phyloP scores from a whole-genome alignment of 2,329 filamentous ascomycete genomes.

The Purpureocillium takamizusanense region DNA sequence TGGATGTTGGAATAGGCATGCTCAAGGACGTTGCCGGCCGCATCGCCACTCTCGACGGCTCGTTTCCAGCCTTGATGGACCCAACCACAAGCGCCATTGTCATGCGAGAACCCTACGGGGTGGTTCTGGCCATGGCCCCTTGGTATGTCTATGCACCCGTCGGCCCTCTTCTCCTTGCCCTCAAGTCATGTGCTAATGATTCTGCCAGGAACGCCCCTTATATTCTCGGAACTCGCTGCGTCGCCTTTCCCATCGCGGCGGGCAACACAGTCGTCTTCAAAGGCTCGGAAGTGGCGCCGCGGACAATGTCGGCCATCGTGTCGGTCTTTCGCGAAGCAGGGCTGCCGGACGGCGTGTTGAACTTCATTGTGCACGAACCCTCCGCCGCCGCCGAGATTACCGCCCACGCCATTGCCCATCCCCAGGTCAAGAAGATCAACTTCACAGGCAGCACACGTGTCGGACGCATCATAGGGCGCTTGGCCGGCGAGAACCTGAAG shows the following conservation, averaged over 20 bases:
- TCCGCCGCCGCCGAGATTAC: constrained; percentile 61
- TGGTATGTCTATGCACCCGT: constrained; percentile 46
- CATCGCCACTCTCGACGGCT: constrained; percentile 27
- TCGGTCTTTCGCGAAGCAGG: constrained; percentile 64
- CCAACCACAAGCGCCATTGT: constrained; percentile 45
- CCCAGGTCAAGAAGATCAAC: constrained; percentile 68
- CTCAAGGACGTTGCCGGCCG: constrained; percentile 34
- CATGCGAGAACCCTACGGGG: constrained; percentile 68
- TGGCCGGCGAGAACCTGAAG: constrained; percentile 67
- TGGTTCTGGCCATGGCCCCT: constrained; percentile 69
- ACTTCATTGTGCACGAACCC: constrained; percentile 58
- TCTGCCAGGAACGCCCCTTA: constrained; percentile 47
- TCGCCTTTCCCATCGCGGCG: constrained; percentile 59
- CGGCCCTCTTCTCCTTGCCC: too few species aligned
- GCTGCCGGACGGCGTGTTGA: constrained; percentile 65
- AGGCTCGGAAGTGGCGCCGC: constrained; percentile 58
- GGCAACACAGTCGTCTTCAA: constrained; percentile 74
- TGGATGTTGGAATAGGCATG: constrained; percentile 24
- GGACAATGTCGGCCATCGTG: constrained; percentile 52
- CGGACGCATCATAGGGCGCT: constrained; percentile 61
- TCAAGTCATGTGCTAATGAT: neutral
- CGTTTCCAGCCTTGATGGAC: constrained; percentile 23
- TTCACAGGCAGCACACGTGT: constrained; percentile 74
- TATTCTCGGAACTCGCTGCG: constrained; percentile 42
- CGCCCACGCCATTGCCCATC: constrained; percentile 56